phyloP scores from a whole-genome alignment of 768 basidiomycete species.

The Lanmaoa rubissima region DNA sequence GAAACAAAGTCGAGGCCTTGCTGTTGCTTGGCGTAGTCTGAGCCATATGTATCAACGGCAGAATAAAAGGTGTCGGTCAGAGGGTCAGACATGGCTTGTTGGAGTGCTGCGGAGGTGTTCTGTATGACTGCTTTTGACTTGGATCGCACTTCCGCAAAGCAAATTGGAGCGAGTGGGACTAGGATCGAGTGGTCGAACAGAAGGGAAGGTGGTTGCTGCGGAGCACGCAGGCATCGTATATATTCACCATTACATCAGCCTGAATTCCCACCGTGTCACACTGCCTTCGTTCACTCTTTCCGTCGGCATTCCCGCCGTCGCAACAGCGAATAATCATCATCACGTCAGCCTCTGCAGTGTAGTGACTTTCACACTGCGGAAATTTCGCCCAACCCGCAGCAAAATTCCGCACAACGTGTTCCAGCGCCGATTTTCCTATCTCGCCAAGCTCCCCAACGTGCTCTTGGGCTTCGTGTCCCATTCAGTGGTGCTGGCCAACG shows the following conservation, averaged over 20 bases:
- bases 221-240: conserved; percentile 35
- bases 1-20: conserved; percentile 64
- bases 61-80: conserved; percentile 33
- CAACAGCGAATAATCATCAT: conserved; percentile 7
- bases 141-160: conserved; percentile 9
- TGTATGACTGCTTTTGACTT: conserved; percentile 21
- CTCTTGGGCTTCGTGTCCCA: neutral
- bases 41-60: conserved; percentile 35
- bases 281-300: conserved; percentile 15
- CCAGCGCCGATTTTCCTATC: neutral
- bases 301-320: conserved; percentile 19
- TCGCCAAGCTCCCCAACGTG: neutral
- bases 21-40: conserved; percentile 38
- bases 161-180: neutral
- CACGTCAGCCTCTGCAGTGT: conserved; percentile 13
- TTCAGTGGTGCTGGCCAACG: neutral
- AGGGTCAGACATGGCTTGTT: conserved; percentile 31
- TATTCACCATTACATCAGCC: conserved; percentile 36
- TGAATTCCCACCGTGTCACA: conserved; percentile 30
- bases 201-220: conserved; percentile 26
- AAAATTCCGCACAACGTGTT: neutral
- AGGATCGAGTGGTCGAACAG: conserved; percentile 3
- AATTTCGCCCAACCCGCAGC: neutral
- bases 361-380: conserved; percentile 13
- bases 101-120: conserved; percentile 26